Evolutionary conservation across 257 asterid species (phyloP), one percentile per base, ranked within the genome.

Genomic region (Forsythia suspensa): DNA sequence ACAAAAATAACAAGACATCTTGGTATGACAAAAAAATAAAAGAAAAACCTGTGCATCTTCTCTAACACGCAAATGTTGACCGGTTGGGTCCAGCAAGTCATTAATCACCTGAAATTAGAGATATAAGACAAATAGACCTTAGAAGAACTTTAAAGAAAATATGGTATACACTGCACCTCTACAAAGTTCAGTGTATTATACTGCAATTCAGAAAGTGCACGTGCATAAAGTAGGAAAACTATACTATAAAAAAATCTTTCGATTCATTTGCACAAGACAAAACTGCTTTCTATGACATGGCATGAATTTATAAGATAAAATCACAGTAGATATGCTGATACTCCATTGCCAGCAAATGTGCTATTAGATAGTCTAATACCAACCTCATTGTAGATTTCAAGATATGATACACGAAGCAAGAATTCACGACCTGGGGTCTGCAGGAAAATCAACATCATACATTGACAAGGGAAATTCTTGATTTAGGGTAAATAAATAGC

Each of bases 371-470:
- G 29, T 29, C 8, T 74, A 8, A 40, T 72, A 87, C 98, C 82
- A 21, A 96, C 99, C 99, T 96, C 99, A 75, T 96, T 96, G 86
- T 96, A 96, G 82, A 96, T 96, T 83, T 96, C 99, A 75, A 96
- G 92, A 88, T 94, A 96, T 48, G 99, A 96, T 39, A 96, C 99
- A 11, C 99, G 97, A 80, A 96, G 98, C 82, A 96, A 88, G 85
- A 91, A 96, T 85, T 96, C 99, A 24, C 98, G 88, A 40, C 98
- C 99, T 76, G 99, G 99, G 78, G 99, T 96, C 99, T 96, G 97
- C 72, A 84, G 73, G 75, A 80, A 77, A 81, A 84, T 75, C 74
- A 76, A 61, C 13, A 68, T 68, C 40, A 80, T 77, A 79, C 72
- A 70, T 79, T 74, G 79, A 65, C 16, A 21, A 71, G 71, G 61